Evolutionary conservation across 495 filamentous ascomycete genomes (phyloP), one percentile per base, ranked within the genome.

Genomic region (Bacidia gigantensis): DNA sequence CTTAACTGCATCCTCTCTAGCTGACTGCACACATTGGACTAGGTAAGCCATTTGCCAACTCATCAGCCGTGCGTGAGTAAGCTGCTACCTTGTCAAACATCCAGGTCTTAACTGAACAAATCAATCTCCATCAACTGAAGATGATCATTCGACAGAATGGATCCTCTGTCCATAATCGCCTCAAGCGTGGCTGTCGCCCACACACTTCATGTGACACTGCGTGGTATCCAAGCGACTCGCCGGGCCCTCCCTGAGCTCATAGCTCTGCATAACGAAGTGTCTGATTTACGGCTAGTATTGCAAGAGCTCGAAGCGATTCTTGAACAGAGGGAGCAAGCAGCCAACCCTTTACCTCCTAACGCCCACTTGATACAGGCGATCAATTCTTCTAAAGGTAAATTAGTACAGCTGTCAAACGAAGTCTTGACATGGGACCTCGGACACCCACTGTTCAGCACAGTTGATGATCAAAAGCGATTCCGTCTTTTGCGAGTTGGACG

Each of bases 101-200:
- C n/a, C n/a, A n/a, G n/a, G n/a, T n/a, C n/a, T n/a, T n/a, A n/a
- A n/a, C n/a, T n/a, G n/a, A n/a, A n/a, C n/a, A n/a, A n/a, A n/a
- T n/a, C n/a, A n/a, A n/a, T n/a, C n/a, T n/a, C n/a, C n/a, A n/a
- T n/a, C n/a, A n/a, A n/a, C n/a, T n/a, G n/a, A n/a, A n/a, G n/a
- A n/a, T 20, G 17, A n/a, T n/a, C n/a, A n/a, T n/a, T n/a, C n/a
- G n/a, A n/a, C n/a, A n/a, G n/a, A n/a, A 49, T 49, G 46, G 46
- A 49, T 49, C 46, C 46, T 11, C 46, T 49, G 11, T 49, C 46
- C 7, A 49, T 49, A 7, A 11, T 49, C 11, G 46, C 26, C 1
- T 23, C 20, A 14, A 49, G 20, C 5, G 29, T 49, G 12, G 26
- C 46, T 11, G 29, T 49, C 29, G 46, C 46, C 11, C 20, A 14